Conservation (phyloP, 2,329 filamentous ascomycete genomes). For the Exserohilum rostratum region DNA sequence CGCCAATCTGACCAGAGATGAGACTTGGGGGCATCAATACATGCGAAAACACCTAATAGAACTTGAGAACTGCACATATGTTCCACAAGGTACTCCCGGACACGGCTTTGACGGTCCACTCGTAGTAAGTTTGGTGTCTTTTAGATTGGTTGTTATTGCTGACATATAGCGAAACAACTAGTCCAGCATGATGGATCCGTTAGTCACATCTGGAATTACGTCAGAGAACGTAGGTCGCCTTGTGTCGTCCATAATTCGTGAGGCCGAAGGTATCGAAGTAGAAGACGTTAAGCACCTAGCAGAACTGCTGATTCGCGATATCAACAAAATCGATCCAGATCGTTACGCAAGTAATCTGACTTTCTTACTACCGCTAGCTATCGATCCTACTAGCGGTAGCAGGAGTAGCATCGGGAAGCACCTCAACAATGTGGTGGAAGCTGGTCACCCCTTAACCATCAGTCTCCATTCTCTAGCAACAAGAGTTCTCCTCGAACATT, state of each 20-base stretch:
- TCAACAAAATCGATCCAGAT: neutral
- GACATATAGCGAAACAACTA: constrained; percentile 5
- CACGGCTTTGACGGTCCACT: constrained; percentile 64
- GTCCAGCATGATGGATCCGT: neutral
- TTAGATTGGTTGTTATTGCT: neutral
- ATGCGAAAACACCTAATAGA: constrained; percentile 63
- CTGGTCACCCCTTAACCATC: constrained; percentile 60
- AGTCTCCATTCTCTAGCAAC: constrained; percentile 38
- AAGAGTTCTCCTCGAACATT: neutral
- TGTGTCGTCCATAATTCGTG: neutral
- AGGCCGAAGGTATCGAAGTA: neutral
- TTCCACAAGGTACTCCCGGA: constrained; percentile 50
- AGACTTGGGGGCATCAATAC: constrained; percentile 56
- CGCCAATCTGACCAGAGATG: constrained; percentile 63
- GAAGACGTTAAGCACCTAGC: neutral
- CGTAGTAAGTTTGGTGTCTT: constrained; percentile 27
- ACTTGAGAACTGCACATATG: constrained; percentile 61
- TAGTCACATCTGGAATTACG: neutral
- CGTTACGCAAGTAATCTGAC: neutral
- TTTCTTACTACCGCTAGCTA: neutral
- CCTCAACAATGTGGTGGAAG: neutral
- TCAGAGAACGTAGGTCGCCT: neutral
- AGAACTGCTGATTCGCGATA: neutral
- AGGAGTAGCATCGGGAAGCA: constrained; percentile 44
- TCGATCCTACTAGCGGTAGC: neutral